phyloP scores from a whole-genome alignment of 2,329 filamentous ascomycete species.

The Talaromyces pinophilus region DNA sequence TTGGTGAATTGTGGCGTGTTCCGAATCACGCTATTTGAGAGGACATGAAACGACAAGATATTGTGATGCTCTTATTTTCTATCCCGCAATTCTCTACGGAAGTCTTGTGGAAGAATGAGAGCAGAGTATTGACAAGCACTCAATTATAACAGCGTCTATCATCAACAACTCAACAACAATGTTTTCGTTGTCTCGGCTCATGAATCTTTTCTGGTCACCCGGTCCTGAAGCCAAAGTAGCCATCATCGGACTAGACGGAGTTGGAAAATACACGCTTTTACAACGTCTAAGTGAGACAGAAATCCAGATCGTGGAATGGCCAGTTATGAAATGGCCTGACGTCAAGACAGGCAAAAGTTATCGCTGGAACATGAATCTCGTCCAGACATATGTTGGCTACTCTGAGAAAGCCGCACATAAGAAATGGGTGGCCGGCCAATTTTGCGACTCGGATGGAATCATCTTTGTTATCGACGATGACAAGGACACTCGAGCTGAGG shows the following conservation, averaged over 20 bases:
- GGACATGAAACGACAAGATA: not conserved
- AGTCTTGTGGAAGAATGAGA: not conserved
- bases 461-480: constrained; percentile 5
- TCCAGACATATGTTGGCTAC: constrained; percentile 4
- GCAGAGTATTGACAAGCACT: not conserved
- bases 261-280: constrained; percentile 14
- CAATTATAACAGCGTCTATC: not conserved
- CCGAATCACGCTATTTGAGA: not conserved
- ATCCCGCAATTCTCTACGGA: not conserved
- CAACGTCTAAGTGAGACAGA: not conserved
- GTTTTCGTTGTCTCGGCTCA: not conserved
- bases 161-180: not conserved
- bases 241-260: not conserved
- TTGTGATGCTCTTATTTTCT: not conserved
- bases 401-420: not conserved
- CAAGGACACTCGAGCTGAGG: not conserved
- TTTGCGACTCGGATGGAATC: constrained; percentile 9
- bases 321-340: not conserved
- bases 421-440: not conserved
- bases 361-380: not conserved
- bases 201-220: not conserved
- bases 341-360: not conserved
- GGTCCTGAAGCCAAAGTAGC: not conserved
- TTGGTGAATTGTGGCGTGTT: not conserved
- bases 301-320: not conserved